Percentiles rank a stretch among this genome's conserved stretches.
These are phyloP conservation scores for Pharnaceum exiguum DNA, from an alignment of 148 eudicot genomes.

Conservation along the genomic window DNA sequence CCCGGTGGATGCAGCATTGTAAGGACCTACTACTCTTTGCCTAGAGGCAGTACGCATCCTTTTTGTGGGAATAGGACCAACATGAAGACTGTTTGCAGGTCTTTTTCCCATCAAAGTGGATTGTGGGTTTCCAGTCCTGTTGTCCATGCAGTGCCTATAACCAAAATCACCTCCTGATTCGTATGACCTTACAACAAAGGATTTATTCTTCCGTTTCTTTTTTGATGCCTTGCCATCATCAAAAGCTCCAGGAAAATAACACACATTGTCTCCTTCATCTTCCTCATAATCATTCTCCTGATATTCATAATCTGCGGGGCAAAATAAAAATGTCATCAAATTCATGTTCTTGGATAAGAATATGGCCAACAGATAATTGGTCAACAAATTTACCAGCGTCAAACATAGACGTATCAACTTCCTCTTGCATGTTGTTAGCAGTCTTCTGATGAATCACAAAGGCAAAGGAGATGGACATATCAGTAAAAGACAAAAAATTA, in stretches of 20 bases:
- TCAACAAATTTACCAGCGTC: slow-evolving; percentile 52
- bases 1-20: slow-evolving; percentile 50
- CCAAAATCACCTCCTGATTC: slow-evolving; percentile 48
- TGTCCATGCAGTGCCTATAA: slow-evolving; percentile 45
- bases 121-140: slow-evolving; percentile 43
- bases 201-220: slow-evolving; percentile 52
- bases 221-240: slow-evolving; percentile 47
- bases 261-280: slow-evolving; percentile 68
- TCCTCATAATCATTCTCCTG: slow-evolving; percentile 61
- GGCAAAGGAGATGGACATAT: not conserved
- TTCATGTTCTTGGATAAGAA: too few species aligned
- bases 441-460: slow-evolving; percentile 39
- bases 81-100: slow-evolving; percentile 52
- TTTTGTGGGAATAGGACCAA: slow-evolving; percentile 69
- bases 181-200: slow-evolving; percentile 39
- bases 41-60: slow-evolving; percentile 87
- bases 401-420: slow-evolving; percentile 53
- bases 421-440: slow-evolving; percentile 48
- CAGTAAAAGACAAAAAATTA: not conserved
- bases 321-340: slow-evolving; percentile 1
- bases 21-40: slow-evolving; percentile 67
- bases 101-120: slow-evolving; percentile 49
- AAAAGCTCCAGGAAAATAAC: slow-evolving; percentile 41
- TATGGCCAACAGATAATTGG: slow-evolving; percentile 9
- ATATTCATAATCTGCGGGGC: slow-evolving; percentile 40